Conservation (phyloP, 202 grass and related monocot species). For the Panicum hallii region DNA sequence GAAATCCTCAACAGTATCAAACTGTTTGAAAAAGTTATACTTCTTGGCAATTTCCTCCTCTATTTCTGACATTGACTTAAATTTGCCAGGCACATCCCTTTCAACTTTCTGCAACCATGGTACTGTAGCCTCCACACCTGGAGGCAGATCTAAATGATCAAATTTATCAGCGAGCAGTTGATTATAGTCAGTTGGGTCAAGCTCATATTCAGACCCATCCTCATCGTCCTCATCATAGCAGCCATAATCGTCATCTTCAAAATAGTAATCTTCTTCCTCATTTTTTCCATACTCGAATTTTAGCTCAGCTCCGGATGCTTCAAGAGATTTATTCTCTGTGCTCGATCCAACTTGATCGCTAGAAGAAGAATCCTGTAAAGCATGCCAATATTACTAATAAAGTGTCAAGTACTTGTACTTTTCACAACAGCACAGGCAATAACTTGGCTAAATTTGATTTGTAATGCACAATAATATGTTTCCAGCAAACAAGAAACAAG, state of each 20-base stretch:
- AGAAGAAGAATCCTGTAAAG: constrained; percentile 55
- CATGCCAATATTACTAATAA: constrained; percentile 31
- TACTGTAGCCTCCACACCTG: constrained; percentile 79
- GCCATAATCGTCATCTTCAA: constrained; percentile 53
- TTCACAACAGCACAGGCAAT: neutral
- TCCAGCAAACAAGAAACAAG: neutral
- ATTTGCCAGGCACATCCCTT: constrained; percentile 30
- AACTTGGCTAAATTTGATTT: neutral
- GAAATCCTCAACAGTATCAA: constrained; percentile 76
- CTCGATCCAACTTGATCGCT: constrained; percentile 47
- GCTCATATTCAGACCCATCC: constrained; percentile 53
- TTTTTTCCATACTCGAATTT: constrained; percentile 43
- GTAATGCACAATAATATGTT: neutral
- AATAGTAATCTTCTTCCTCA: constrained; percentile 68
- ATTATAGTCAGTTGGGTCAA: constrained; percentile 55
- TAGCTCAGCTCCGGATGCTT: constrained; percentile 37
- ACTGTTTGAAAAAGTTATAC: constrained; percentile 86
- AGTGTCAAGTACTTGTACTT: neutral
- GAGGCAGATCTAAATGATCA: constrained; percentile 75
- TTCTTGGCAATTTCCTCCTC: constrained; percentile 75
- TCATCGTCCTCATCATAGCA: constrained; percentile 52
- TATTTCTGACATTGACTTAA: constrained; percentile 67
- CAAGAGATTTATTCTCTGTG: constrained; percentile 42
- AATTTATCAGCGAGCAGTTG: constrained; percentile 74
- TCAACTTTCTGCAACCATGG: constrained; percentile 64